Conservation (phyloP, 75 land plant species). For the Azolla pinnata region DNA sequence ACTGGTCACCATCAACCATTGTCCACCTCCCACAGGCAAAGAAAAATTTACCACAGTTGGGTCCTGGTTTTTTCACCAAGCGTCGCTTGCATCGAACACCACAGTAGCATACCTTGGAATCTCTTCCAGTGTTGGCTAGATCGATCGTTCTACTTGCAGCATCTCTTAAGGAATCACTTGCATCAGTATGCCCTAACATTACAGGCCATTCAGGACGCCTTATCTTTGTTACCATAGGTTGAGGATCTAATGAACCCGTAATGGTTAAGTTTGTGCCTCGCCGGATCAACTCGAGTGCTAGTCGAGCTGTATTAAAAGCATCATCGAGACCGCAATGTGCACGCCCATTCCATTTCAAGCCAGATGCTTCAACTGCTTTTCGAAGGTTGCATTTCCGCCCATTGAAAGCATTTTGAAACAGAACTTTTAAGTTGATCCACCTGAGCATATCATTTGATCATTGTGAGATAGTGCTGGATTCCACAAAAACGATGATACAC, state of each 20-base stretch:
- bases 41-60: slow-evolving; percentile 49
- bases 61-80: slow-evolving; percentile 48
- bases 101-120: slow-evolving; percentile 32
- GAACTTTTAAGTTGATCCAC: slow-evolving; percentile 88
- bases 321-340: slow-evolving; percentile 91
- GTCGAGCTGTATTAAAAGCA: slow-evolving; percentile 78
- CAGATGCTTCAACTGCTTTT: slow-evolving; percentile 69
- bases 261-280: slow-evolving; percentile 49
- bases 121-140: slow-evolving; percentile 6
- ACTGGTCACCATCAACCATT: slow-evolving; percentile 33
- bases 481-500: background rate
- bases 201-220: slow-evolving; percentile 7
- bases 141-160: background rate
- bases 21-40: slow-evolving; percentile 80
- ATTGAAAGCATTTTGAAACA: slow-evolving; percentile 53
- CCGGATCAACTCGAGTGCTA: slow-evolving; percentile 54
- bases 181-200: background rate
- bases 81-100: slow-evolving; percentile 44
- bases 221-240: background rate
- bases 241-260: slow-evolving; percentile 40
- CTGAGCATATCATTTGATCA: slow-evolving; percentile 20
- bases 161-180: background rate
- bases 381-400: slow-evolving; percentile 54
- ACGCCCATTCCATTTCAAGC: slow-evolving; percentile 78
- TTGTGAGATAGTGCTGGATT: background rate